Percentiles rank a stretch among this genome's conserved stretches.
phyloP scores from a whole-genome alignment of 176 grass and related monocot genomes.

The Lolium rigidum region DNA sequence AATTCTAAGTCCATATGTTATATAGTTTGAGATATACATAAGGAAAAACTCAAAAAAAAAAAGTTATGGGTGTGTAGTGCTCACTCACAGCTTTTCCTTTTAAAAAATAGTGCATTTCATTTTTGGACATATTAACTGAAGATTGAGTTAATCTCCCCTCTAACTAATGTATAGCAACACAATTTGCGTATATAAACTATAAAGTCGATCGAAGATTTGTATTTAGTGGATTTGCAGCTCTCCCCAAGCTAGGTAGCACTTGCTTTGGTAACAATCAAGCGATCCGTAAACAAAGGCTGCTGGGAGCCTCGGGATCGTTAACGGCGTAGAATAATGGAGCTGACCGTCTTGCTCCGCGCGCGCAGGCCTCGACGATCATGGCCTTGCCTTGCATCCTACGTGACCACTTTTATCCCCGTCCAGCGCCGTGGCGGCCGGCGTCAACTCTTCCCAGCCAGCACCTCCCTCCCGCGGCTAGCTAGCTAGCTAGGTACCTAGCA shows the following conservation, averaged over 20 bases:
- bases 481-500: conserved; percentile 6
- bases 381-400: conserved; percentile 78
- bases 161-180: background rate
- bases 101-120: too few species aligned
- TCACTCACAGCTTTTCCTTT: too few species aligned
- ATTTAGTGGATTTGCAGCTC: conserved; percentile 34
- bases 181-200: background rate
- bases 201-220: conserved; percentile 1
- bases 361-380: conserved; percentile 51
- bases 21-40: too few species aligned
- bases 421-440: conserved; percentile 89
- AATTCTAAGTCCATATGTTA: too few species aligned
- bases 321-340: conserved; percentile 60
- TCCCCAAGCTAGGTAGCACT: conserved; percentile 45
- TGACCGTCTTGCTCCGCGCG: conserved; percentile 44
- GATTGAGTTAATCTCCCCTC: background rate
- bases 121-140: background rate
- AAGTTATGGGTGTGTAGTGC: too few species aligned
- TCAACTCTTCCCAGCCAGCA: conserved; percentile 59
- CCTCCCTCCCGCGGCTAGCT: background rate
- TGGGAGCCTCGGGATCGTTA: conserved; percentile 91
- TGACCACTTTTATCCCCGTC: conserved; percentile 75
- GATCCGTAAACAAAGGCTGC: conserved; percentile 58
- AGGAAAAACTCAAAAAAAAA: too few species aligned
- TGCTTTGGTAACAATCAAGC: conserved; percentile 67